phyloP scores from a whole-genome alignment of 495 filamentous ascomycete species.

The Cladorrhinum samala region DNA sequence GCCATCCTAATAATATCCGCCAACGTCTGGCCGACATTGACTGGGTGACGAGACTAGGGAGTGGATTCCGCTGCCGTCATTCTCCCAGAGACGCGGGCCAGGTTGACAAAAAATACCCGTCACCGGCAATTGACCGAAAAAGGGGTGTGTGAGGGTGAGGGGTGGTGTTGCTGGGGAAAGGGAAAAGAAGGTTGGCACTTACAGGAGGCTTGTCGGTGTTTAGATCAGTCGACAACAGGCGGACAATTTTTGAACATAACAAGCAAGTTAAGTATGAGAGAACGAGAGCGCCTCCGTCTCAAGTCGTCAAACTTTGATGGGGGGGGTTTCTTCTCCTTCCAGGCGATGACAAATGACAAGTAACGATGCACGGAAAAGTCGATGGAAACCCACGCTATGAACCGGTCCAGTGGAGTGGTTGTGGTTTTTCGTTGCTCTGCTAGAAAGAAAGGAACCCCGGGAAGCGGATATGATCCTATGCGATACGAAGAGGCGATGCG shows the following conservation, averaged over 20 bases:
- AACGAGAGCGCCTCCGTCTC: background rate
- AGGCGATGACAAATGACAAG: conserved; percentile 3
- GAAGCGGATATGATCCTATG: conserved; percentile 1
- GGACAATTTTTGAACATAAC: background rate
- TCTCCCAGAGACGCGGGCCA: background rate
- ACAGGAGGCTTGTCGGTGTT: conserved; percentile 6
- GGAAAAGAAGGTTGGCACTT: conserved; percentile 18
- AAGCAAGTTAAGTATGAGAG: background rate
- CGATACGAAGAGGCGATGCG: background rate
- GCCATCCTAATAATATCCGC: background rate
- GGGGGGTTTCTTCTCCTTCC: too few species aligned
- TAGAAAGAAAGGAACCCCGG: background rate
- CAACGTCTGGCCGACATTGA: background rate
- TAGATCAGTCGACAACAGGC: background rate
- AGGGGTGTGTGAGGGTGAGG: background rate
- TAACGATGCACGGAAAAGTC: conserved; percentile 3
- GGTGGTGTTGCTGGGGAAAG: background rate
- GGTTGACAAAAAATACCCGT: background rate
- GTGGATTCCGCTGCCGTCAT: background rate
- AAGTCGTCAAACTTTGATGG: conserved; percentile 1
- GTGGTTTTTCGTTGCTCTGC: background rate
- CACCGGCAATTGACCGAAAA: background rate
- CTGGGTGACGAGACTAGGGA: background rate
- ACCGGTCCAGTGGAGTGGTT: background rate
- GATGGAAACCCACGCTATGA: conserved; percentile 4